These are phyloP conservation scores for Isochrysis galbana DNA, from an alignment of 78 protist genomes.

Conservation along the genomic window DNA sequence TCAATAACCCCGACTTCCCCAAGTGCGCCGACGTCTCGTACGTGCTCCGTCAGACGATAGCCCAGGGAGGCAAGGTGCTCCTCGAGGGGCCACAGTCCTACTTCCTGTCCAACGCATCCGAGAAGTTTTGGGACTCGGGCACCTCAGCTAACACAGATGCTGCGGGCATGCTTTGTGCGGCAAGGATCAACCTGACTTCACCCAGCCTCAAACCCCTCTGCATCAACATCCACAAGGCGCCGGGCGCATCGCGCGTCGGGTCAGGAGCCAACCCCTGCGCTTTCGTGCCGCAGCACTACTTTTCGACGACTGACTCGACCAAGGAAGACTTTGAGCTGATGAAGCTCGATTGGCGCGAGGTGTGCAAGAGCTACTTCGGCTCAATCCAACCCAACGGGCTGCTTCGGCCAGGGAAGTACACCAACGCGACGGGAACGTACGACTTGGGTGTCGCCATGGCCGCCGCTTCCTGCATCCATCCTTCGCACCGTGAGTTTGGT, in stretches of 20 bases:
- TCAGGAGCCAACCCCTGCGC: conserved; percentile 44
- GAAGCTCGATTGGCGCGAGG: conserved; percentile 12
- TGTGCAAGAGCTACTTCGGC: background rate
- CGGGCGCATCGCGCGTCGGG: conserved; percentile 34
- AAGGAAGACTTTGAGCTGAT: background rate
- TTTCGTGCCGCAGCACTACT: conserved; percentile 46
- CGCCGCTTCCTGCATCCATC: background rate
- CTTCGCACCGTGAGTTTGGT: conserved; percentile 40
- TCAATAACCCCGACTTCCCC: conserved; percentile 29
- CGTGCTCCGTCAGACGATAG: conserved; percentile 8
- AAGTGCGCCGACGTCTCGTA: conserved; percentile 22
- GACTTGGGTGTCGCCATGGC: conserved; percentile 38
- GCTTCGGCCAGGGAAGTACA: background rate
- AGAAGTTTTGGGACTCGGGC: conserved; percentile 44
- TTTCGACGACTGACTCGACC: background rate
- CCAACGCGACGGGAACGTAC: background rate
- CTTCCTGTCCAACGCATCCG: conserved; percentile 36
- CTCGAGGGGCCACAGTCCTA: conserved; percentile 43
- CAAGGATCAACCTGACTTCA: conserved; percentile 3
- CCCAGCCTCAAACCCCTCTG: background rate
- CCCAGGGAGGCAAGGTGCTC: background rate
- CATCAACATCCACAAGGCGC: conserved; percentile 45
- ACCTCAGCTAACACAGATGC: conserved; percentile 42
- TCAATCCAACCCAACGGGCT: conserved; percentile 16
- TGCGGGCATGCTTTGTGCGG: conserved; percentile 14